These are phyloP conservation scores for Caryocar brasiliense DNA, from an alignment of 441 rosid genomes.

Conservation along the genomic window DNA sequence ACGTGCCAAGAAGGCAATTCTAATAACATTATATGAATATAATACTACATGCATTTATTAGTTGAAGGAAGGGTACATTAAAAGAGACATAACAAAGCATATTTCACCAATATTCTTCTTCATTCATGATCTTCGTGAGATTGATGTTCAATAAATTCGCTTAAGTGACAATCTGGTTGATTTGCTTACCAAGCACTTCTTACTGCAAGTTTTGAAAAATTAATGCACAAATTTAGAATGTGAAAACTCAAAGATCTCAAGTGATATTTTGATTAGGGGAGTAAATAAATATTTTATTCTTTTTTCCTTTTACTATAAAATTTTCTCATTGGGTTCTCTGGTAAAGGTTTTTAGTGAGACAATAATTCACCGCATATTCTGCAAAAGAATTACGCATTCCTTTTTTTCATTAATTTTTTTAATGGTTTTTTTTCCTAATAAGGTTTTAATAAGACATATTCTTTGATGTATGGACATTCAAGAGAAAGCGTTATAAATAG, in stretches of 20 bases:
- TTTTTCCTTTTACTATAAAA: background rate
- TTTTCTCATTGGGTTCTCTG: background rate
- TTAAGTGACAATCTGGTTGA: background rate
- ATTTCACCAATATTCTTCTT: slow-evolving; percentile 1
- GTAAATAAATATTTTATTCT: background rate
- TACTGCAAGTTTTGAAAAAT: background rate
- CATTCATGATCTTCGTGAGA: background rate
- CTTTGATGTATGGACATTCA: too few species aligned
- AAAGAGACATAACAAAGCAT: too few species aligned
- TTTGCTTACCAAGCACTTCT: background rate
- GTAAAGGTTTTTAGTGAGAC: too few species aligned
- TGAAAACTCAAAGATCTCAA: background rate
- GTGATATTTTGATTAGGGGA: background rate
- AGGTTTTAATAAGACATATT: background rate
- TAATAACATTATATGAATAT: too few species aligned
- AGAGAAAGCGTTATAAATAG: too few species aligned
- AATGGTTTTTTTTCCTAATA: too few species aligned
- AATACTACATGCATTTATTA: too few species aligned
- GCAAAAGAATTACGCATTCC: too few species aligned
- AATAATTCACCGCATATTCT: too few species aligned
- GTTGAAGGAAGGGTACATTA: too few species aligned
- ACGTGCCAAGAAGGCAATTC: too few species aligned
- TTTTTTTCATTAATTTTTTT: too few species aligned
- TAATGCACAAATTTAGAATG: background rate
- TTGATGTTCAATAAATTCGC: background rate